phyloP scores from a whole-genome alignment of 2,329 filamentous ascomycete species.

The Fusarium denticulatum region DNA sequence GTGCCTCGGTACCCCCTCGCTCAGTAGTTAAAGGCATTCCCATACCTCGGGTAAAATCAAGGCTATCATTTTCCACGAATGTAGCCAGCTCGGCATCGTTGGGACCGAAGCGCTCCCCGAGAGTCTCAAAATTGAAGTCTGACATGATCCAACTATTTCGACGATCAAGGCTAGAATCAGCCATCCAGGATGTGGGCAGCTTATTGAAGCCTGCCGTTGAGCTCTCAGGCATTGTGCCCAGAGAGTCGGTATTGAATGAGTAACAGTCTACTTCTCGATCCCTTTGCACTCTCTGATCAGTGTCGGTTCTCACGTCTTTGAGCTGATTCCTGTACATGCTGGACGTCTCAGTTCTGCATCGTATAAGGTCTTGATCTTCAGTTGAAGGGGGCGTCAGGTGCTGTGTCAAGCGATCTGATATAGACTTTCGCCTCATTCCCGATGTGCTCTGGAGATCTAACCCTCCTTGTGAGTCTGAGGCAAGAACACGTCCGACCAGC shows the following conservation, averaged over 20 bases:
- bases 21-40: neutral
- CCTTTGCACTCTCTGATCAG: neutral
- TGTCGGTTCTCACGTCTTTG: neutral
- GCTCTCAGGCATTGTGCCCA: neutral
- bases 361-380: neutral
- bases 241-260: neutral
- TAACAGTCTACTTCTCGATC: neutral
- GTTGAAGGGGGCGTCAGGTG: neutral
- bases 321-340: neutral
- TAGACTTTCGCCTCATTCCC: neutral
- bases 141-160: slow-evolving; percentile 24
- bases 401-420: neutral
- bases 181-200: neutral
- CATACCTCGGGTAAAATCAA: neutral
- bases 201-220: neutral
- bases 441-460: neutral
- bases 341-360: neutral
- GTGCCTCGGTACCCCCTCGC: neutral
- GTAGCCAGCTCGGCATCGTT: neutral
- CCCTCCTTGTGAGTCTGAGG: neutral
- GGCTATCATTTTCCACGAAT: neutral
- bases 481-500: slow-evolving; percentile 5
- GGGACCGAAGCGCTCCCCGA: slow-evolving; percentile 4
- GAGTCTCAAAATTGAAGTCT: slow-evolving; percentile 29
- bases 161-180: neutral